A percentile compares a stretch with the other conserved stretches of the same genome.
Evolutionary conservation across 192 early-diverging fungal species (phyloP).

Genomic region (Tieghemiomyces parasiticus): DNA sequence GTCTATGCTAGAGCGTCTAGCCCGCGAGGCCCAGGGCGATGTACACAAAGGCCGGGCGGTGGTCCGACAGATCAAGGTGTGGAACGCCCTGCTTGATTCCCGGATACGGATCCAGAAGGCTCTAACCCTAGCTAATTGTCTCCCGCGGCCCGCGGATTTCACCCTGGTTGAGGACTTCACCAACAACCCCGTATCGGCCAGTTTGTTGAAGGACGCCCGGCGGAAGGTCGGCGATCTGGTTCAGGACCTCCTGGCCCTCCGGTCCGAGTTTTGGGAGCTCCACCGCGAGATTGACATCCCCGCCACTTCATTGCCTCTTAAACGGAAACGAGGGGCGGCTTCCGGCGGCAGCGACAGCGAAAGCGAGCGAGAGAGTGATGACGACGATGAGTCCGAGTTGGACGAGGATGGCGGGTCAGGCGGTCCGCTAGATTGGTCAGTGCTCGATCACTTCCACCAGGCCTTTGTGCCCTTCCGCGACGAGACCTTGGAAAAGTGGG

Average conservation of each 20-base stretch:
- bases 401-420: too few relatives aligned
- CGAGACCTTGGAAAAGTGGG: conserved; percentile 87
- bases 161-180: not conserved
- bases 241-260: conserved; percentile 15
- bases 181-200: not conserved
- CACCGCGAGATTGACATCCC: conserved; percentile 11
- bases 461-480: conserved; percentile 66
- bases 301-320: conserved; percentile 4
- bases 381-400: not conserved
- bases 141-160: conserved; percentile 36
- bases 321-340: conserved; percentile 14
- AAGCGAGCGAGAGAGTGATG: conserved; percentile 1
- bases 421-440: not conserved
- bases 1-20: conserved; percentile 60
- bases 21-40: conserved; percentile 57
- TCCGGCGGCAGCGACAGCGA: not conserved
- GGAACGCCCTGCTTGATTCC: conserved; percentile 70
- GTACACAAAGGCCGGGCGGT: conserved; percentile 88
- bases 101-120: conserved; percentile 79
- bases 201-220: conserved; percentile 3
- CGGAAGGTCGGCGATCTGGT: conserved; percentile 16
- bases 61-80: conserved; percentile 63
- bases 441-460: not conserved
- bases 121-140: conserved; percentile 55
- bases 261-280: conserved; percentile 17